Evolutionary conservation across 257 asterid genomes (phyloP), one percentile per base, ranked within the genome.

Genomic region (Knoxia roxburghii): DNA sequence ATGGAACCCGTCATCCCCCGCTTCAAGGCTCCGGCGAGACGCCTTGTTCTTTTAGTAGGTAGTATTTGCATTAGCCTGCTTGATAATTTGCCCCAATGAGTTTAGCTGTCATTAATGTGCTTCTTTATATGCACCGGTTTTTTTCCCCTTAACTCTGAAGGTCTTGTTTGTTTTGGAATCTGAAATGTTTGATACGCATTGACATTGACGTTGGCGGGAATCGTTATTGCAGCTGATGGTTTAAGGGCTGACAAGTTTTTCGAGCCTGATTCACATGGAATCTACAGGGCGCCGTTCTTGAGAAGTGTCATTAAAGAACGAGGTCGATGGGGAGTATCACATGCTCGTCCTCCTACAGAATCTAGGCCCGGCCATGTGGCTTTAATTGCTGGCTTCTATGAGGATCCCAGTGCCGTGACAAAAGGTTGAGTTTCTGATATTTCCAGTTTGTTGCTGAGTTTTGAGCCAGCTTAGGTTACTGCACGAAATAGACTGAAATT

Each of bases 281-380:
- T 77, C 57, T 90, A 76, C 74, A 81, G 97, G 81, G 97, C 97
- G 37, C 95, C 97, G 20, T 90, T 90, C 67, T 84, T 93, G 86
- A 85, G 99, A 80, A 85, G 83, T 73, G 91, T 93, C 77, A 93
- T 93, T 46, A 83, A 82, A 72, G 90, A 86, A 72, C 85, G 74
- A 66, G 99, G 99, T n/a, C 90, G 96, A 37, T 93, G 97, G 97
- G 99, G 99, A 71, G 97, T 93, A 33, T 93, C 99, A 6, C 97
- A 90, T 67, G 97, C 99, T 8, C 96, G 99, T 27, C 99, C 99
- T 52, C 99, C 99, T 6, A 93, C 99, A 2, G 99, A 93, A 74
- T 93, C 97, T 21, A 86, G 97, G 77, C 99, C 97, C 32, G 97
- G 99, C 11, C 99, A 93, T 83, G 99, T 93, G 77, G 95, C 99